These are phyloP conservation scores for Fusarium sp. DNA, from an alignment of 2,329 filamentous ascomycete species.

Conservation along the genomic window DNA sequence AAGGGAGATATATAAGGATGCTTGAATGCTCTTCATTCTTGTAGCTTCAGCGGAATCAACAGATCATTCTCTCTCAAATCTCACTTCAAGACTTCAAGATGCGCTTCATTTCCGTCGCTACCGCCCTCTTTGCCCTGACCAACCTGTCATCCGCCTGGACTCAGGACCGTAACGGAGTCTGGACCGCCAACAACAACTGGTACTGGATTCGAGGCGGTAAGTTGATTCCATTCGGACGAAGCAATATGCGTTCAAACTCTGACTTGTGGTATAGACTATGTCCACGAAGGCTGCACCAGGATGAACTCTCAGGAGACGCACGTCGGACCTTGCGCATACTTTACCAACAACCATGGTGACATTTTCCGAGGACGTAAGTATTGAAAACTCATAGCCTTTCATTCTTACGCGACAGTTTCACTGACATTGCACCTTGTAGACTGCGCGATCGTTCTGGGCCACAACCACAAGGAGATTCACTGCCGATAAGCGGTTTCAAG, in stretches of 20 bases:
- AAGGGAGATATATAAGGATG: neutral
- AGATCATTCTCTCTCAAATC: neutral
- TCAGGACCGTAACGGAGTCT: slow-evolving; percentile 8
- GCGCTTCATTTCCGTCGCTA: neutral
- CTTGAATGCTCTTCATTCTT: neutral
- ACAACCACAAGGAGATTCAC: neutral
- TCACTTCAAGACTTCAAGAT: neutral
- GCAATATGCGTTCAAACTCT: neutral
- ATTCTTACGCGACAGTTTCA: neutral
- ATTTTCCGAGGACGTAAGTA: slow-evolving; percentile 16
- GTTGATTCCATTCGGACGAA: neutral
- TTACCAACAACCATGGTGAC: neutral
- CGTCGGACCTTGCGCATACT: slow-evolving; percentile 6
- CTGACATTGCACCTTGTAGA: neutral
- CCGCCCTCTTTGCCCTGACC: neutral
- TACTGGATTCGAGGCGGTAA: slow-evolving; percentile 14
- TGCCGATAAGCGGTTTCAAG: neutral
- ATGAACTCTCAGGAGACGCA: neutral
- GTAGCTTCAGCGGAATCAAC: neutral
- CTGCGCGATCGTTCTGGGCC: slow-evolving; percentile 4
- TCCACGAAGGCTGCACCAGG: slow-evolving; percentile 6
- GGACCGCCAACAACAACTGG: slow-evolving; percentile 17
- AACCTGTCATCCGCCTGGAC: slow-evolving; percentile 11
- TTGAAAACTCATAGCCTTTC: neutral
- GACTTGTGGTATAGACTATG: neutral